Conservation (phyloP, 805 yeast species). For the Ogataea allantospora region DNA sequence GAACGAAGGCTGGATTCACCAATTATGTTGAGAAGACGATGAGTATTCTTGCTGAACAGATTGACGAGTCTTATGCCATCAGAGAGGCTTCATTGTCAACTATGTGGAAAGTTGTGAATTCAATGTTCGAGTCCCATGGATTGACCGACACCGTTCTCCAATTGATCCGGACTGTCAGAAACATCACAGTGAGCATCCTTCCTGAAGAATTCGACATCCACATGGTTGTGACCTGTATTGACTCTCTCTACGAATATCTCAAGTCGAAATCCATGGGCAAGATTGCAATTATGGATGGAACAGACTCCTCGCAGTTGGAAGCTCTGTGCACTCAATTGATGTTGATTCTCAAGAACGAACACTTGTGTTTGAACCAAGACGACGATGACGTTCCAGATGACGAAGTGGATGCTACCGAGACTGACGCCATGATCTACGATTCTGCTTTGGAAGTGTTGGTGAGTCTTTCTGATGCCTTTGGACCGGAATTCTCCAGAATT, state of each 20-base stretch:
- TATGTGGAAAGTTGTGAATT: slow-evolving; percentile 77
- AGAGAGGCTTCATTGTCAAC: slow-evolving; percentile 82
- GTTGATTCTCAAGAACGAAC: slow-evolving; percentile 76
- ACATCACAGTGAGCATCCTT: slow-evolving; percentile 57
- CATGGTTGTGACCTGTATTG: slow-evolving; percentile 78
- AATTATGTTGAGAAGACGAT: slow-evolving; percentile 72
- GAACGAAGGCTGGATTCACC: slow-evolving; percentile 78
- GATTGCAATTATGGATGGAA: slow-evolving; percentile 60
- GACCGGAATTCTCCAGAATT: slow-evolving; percentile 68
- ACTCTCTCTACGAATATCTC: slow-evolving; percentile 65
- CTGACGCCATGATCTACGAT: slow-evolving; percentile 73
- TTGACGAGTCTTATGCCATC: slow-evolving; percentile 85
- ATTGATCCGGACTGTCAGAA: slow-evolving; percentile 66
- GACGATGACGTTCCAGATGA: slow-evolving; percentile 40
- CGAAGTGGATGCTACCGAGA: slow-evolving; percentile 51
- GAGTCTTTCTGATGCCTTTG: slow-evolving; percentile 72
- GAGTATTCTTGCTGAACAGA: slow-evolving; percentile 63
- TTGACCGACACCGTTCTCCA: slow-evolving; percentile 56
- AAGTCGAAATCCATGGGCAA: slow-evolving; percentile 62
- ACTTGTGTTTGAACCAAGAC: slow-evolving; percentile 77
- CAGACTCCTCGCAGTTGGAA: slow-evolving; percentile 57
- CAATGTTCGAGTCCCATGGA: slow-evolving; percentile 59
- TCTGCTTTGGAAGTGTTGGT: slow-evolving; percentile 84
- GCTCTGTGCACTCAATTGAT: slow-evolving; percentile 67
- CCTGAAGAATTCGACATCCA: slow-evolving; percentile 80